These are phyloP conservation scores for Clitocybe nebularis DNA, from an alignment of 1,284 basidiomycete genomes.

Conservation along the genomic window DNA sequence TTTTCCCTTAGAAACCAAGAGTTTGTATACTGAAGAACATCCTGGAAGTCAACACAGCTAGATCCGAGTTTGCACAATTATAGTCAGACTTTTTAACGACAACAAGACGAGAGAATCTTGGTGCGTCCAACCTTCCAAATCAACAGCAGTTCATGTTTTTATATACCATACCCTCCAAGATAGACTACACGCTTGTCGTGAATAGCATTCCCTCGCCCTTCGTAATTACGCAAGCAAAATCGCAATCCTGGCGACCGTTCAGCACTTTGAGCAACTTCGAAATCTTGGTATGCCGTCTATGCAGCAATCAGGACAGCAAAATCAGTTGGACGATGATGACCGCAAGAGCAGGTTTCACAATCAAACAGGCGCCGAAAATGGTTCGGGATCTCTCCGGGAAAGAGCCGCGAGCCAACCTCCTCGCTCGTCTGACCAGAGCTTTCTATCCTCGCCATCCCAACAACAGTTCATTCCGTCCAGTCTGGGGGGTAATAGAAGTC, in stretches of 20 bases:
- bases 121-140: slow-evolving; percentile 10
- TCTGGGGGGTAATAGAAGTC: slow-evolving; percentile 35
- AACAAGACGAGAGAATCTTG: slow-evolving; percentile 12
- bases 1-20: slow-evolving; percentile 10
- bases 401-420: slow-evolving; percentile 70
- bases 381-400: slow-evolving; percentile 41
- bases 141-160: background rate
- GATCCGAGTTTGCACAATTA: slow-evolving; percentile 14
- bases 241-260: slow-evolving; percentile 20
- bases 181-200: slow-evolving; percentile 10
- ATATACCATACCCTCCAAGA: slow-evolving; percentile 3
- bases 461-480: slow-evolving; percentile 46
- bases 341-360: slow-evolving; percentile 56
- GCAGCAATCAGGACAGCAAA: slow-evolving; percentile 17
- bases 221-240: slow-evolving; percentile 12
- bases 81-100: slow-evolving; percentile 17
- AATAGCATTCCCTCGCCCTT: slow-evolving; percentile 11
- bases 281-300: slow-evolving; percentile 19
- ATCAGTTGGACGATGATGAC: slow-evolving; percentile 26
- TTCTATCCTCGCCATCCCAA: slow-evolving; percentile 47
- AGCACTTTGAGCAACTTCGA: slow-evolving; percentile 18
- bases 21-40: slow-evolving; percentile 10
- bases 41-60: slow-evolving; percentile 12
- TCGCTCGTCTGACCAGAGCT: slow-evolving; percentile 42
- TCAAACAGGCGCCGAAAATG: slow-evolving; percentile 24